Percentiles rank a stretch among this genome's conserved stretches.
Conservation (phyloP, 148 eudicot genomes). For the Amaranthus hypochondriacus region DNA sequence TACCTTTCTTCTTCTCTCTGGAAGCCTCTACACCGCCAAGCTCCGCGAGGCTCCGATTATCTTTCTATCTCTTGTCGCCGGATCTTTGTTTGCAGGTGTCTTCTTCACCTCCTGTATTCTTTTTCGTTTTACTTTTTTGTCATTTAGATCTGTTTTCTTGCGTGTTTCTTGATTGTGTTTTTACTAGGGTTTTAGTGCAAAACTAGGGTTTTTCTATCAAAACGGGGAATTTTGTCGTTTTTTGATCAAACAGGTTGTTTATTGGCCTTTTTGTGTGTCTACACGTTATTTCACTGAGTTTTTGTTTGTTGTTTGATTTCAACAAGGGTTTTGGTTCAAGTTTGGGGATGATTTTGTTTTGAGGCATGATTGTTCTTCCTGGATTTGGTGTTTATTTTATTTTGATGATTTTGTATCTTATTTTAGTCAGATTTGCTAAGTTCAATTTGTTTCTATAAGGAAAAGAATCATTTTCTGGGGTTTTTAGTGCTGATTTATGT, state of each 20-base stretch:
- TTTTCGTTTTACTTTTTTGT: background rate
- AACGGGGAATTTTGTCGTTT: background rate
- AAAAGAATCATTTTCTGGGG: background rate
- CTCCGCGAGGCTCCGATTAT: conserved; percentile 8
- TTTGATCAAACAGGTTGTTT: background rate
- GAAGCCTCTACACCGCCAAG: conserved; percentile 24
- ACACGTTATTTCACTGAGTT: background rate
- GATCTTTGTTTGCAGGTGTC: conserved; percentile 20
- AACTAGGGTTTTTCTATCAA: background rate
- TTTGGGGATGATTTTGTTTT: background rate
- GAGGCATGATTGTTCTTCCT: background rate
- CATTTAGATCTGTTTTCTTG: conserved; percentile 7
- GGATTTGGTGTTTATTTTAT: no score
- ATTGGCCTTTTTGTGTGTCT: background rate
- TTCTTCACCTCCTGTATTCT: background rate
- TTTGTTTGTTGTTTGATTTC: background rate
- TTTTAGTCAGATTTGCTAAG: no score
- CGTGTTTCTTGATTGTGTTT: background rate
- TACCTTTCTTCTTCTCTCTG: conserved; percentile 12
- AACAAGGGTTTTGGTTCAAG: conserved; percentile 5
- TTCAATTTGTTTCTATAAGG: no score
- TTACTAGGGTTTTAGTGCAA: conserved; percentile 14
- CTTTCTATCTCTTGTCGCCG: background rate
- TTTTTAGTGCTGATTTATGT: background rate
- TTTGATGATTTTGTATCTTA: no score